A percentile compares a stretch with the other conserved stretches of the same genome.
Evolutionary conservation across 2,329 filamentous ascomycete genomes (phyloP).

Genomic region (Penicillium oxalicum): DNA sequence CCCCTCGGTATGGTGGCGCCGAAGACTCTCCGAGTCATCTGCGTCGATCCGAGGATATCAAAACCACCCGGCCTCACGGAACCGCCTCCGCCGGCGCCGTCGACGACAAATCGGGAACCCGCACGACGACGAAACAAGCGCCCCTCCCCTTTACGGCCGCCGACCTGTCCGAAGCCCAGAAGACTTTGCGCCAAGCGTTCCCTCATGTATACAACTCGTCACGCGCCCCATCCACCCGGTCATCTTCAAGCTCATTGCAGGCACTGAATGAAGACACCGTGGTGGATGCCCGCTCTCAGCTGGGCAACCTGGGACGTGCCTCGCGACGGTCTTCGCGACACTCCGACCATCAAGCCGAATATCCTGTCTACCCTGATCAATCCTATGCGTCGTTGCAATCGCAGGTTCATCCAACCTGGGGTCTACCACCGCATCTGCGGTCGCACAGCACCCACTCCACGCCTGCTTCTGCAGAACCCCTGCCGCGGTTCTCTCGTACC

Average conservation of each 20-base stretch:
- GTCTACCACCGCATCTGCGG: conserved; percentile 34
- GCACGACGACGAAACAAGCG: conserved; percentile 21
- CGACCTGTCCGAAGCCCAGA: conserved; percentile 26
- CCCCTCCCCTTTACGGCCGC: conserved; percentile 22
- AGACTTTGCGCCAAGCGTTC: conserved; percentile 29
- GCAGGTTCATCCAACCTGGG: conserved; percentile 37
- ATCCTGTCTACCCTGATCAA: conserved; percentile 45
- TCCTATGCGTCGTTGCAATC: conserved; percentile 44
- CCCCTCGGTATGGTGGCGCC: conserved; percentile 20
- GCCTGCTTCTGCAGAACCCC: conserved; percentile 23
- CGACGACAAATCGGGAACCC: conserved; percentile 18
- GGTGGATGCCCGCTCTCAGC: conserved; percentile 33
- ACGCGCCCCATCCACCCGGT: conserved; percentile 35
- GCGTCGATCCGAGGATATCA: conserved; percentile 19
- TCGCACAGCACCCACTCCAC: conserved; percentile 42
- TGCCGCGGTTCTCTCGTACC: conserved; percentile 19
- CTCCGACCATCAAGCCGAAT: conserved; percentile 27
- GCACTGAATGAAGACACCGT: conserved; percentile 36
- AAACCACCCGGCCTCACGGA: conserved; percentile 7
- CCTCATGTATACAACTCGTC: conserved; percentile 32
- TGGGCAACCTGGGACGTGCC: conserved; percentile 19
- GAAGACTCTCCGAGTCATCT: conserved; percentile 18
- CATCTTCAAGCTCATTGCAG: conserved; percentile 40
- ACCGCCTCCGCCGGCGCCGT: conserved; percentile 10
- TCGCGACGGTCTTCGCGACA: conserved; percentile 28